phyloP scores from a whole-genome alignment of 2,329 filamentous ascomycete genomes.

The Fusarium palustre region DNA sequence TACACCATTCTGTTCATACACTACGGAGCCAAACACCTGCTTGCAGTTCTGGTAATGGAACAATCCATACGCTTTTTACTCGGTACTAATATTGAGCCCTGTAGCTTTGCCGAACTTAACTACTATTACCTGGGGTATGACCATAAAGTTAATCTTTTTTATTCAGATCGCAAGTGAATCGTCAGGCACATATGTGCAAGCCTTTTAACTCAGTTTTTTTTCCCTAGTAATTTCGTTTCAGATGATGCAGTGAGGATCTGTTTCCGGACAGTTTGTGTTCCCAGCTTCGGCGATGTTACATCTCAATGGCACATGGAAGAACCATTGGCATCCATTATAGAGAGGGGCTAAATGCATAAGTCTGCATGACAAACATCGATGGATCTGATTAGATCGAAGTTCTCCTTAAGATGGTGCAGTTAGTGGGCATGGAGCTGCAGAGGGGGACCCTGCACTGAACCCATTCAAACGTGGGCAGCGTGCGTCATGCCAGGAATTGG shows the following conservation, averaged over 20 bases:
- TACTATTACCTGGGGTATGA: no score
- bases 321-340: background rate
- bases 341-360: background rate
- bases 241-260: background rate
- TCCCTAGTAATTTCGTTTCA: background rate
- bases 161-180: no score
- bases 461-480: conserved; percentile 22
- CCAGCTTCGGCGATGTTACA: background rate
- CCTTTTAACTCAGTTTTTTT: background rate
- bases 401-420: background rate
- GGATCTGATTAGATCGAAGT: conserved; percentile 6
- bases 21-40: background rate
- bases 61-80: background rate
- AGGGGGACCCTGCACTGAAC: conserved; percentile 26
- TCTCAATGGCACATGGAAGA: background rate
- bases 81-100: no score
- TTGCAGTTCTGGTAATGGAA: background rate
- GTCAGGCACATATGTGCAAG: no score
- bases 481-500: conserved; percentile 31
- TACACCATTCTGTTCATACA: background rate
- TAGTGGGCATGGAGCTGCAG: background rate
- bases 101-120: no score
- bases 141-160: no score
- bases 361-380: background rate
- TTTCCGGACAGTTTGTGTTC: background rate